Evolutionary conservation across 164 flowering plant genomes (phyloP).

Genomic region (Paratinospora sagittata): DNA sequence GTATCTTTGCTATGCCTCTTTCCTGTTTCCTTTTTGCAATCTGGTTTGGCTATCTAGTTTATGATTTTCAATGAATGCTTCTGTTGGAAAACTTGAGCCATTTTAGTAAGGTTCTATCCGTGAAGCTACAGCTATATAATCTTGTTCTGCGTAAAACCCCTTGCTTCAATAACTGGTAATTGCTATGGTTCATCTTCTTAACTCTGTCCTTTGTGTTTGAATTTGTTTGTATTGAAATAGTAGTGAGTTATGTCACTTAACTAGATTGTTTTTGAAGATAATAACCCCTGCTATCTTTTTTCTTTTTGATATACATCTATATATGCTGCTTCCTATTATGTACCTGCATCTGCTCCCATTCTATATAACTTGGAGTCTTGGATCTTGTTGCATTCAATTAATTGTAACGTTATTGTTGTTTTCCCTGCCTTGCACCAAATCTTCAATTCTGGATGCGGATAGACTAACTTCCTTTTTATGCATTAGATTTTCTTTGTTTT

Average conservation of each 20-base stretch:
- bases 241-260: too few species aligned
- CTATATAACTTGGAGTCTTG: not conserved
- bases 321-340: not conserved
- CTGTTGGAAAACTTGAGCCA: not conserved
- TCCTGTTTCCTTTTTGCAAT: not conserved
- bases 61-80: not conserved
- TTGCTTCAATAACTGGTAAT: not conserved
- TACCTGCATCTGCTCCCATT: not conserved
- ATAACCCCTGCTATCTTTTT: too few species aligned
- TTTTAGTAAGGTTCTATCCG: too few species aligned
- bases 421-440: too few species aligned
- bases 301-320: too few species aligned
- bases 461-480: not conserved
- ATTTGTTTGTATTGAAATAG: not conserved
- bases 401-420: too few species aligned
- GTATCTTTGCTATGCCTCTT: not conserved
- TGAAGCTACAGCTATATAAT: too few species aligned
- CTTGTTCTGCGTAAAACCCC: not conserved
- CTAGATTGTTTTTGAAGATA: too few species aligned
- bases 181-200: not conserved
- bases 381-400: not conserved
- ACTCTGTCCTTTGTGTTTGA: not conserved
- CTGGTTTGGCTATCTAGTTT: not conserved
- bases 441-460: not conserved
- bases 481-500: not conserved